Evolutionary conservation across 345 rosid species (phyloP).

Genomic region (Heritiera littoralis): DNA sequence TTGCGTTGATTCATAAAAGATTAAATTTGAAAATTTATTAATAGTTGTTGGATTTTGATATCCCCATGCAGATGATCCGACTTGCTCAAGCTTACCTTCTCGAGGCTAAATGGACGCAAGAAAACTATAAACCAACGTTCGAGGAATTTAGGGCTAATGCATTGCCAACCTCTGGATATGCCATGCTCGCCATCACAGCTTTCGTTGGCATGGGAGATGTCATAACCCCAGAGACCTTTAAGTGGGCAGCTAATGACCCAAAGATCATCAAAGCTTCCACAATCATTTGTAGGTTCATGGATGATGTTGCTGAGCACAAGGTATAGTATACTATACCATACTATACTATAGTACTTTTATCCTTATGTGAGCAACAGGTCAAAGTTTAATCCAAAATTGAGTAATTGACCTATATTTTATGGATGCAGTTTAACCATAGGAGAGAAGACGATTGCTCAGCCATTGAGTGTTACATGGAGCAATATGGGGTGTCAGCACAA

Average conservation of each 20-base stretch:
- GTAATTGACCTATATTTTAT: too few relatives aligned
- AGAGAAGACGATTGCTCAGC: conserved; percentile 34
- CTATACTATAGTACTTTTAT: too few relatives aligned
- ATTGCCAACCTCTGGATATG: conserved; percentile 12
- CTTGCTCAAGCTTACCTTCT: conserved; percentile 22
- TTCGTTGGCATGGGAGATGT: conserved; percentile 33
- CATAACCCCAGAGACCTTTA: conserved; percentile 23
- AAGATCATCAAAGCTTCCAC: conserved; percentile 27
- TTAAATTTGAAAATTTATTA: neutral
- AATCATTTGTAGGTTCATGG: conserved; percentile 32
- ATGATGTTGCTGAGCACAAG: conserved; percentile 30
- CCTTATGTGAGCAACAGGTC: too few relatives aligned
- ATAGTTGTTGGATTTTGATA: neutral
- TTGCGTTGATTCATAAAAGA: neutral
- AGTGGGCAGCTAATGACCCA: conserved; percentile 23
- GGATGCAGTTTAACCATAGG: conserved; percentile 7
- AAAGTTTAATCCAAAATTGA: too few relatives aligned
- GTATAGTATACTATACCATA: neutral
- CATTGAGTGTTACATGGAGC: conserved; percentile 38
- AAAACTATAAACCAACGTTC: conserved; percentile 24
- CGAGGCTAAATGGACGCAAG: conserved; percentile 38
- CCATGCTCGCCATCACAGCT: conserved; percentile 19
- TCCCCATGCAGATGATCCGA: conserved; percentile 30
- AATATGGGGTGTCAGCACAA: conserved; percentile 24
- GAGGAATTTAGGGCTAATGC: conserved; percentile 37